Percentiles rank a stretch among this genome's conserved stretches.
Evolutionary conservation across 306 rosid species (phyloP).

Genomic region (Quercus rubra): DNA sequence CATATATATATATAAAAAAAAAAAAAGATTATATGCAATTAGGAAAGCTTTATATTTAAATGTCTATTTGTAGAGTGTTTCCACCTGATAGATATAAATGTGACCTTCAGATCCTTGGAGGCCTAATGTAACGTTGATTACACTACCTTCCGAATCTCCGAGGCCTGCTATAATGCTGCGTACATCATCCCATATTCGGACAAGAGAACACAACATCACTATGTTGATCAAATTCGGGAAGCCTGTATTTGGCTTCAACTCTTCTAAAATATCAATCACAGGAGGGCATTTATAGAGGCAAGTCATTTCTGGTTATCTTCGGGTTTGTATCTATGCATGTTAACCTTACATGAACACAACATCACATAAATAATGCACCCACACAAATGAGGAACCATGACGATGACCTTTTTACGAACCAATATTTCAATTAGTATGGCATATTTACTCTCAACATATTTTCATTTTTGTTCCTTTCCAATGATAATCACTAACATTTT

Average conservation of each 20-base stretch:
- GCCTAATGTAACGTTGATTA: slow-evolving; percentile 71
- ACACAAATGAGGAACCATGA: not conserved
- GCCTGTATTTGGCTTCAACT: slow-evolving; percentile 77
- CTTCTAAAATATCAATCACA: slow-evolving; percentile 54
- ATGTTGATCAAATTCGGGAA: slow-evolving; percentile 53
- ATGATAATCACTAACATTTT: slow-evolving; percentile 18
- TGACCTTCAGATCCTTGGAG: slow-evolving; percentile 62
- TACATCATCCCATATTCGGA: slow-evolving; percentile 56
- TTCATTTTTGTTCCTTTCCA: slow-evolving; percentile 1
- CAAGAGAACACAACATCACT: slow-evolving; percentile 53
- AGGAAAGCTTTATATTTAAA: not conserved
- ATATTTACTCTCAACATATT: not conserved
- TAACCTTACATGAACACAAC: not conserved
- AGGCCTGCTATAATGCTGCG: slow-evolving; percentile 75
- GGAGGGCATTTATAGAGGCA: slow-evolving; percentile 74
- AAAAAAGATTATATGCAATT: not conserved
- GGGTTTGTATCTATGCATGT: not conserved
- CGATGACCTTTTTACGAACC: not conserved
- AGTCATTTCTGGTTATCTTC: slow-evolving; percentile 21
- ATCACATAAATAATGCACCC: slow-evolving; percentile 1
- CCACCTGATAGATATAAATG: slow-evolving; percentile 10
- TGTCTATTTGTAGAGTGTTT: not conserved
- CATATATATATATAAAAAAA: no score
- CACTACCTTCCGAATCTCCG: no score
- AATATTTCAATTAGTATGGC: not conserved